A percentile compares a stretch with the other conserved stretches of the same genome.
phyloP scores from a whole-genome alignment of 495 filamentous ascomycete genomes.

The Hypoxylon lienhwacheense region DNA sequence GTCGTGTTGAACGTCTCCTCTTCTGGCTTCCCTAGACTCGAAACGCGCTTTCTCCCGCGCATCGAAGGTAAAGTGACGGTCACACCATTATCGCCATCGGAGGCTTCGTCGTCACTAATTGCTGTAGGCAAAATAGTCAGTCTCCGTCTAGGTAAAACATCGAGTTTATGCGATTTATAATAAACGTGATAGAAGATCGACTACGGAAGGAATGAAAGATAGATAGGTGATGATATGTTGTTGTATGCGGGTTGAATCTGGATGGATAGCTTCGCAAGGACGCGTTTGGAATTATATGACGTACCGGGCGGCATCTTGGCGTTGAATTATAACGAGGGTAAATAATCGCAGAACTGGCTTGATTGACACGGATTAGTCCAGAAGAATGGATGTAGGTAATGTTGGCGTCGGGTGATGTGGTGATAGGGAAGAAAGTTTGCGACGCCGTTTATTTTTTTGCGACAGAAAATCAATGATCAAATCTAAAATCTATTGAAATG shows the following conservation, averaged over 20 bases:
- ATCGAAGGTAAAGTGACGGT: slow-evolving; percentile 22
- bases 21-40: not conserved
- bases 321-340: not conserved
- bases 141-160: not conserved
- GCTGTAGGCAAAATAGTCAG: slow-evolving; percentile 21
- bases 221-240: too few species aligned
- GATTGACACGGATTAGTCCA: not conserved
- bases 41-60: slow-evolving; percentile 29
- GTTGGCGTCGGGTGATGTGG: too few species aligned
- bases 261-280: slow-evolving; percentile 13
- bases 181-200: too few species aligned
- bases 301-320: slow-evolving; percentile 37
- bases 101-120: slow-evolving; percentile 48
- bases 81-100: slow-evolving; percentile 36
- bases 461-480: too few species aligned
- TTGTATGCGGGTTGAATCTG: too few species aligned
- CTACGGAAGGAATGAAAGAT: too few species aligned
- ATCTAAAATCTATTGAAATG: too few species aligned
- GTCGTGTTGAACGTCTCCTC: slow-evolving; percentile 30
- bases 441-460: slow-evolving; percentile 19
- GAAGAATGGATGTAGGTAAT: not conserved
- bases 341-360: not conserved
- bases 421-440: not conserved
- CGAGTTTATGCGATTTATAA: not conserved
- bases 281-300: slow-evolving; percentile 2